Percentiles rank a stretch among this genome's conserved stretches.
Conservation (phyloP, 805 yeast species). For the Barnettozyma populi region DNA sequence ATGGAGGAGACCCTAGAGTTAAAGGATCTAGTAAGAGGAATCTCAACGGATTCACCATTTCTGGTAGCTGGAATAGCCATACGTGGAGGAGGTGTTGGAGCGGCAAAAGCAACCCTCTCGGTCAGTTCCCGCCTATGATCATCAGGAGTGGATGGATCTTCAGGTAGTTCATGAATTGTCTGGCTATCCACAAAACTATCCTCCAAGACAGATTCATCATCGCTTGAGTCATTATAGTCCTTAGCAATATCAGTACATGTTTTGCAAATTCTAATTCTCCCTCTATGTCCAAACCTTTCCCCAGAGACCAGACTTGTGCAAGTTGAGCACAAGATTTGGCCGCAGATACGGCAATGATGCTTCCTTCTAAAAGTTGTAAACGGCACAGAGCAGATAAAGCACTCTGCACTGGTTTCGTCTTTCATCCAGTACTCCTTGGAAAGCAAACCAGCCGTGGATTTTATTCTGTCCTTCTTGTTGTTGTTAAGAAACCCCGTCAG, state of each 20-base stretch:
- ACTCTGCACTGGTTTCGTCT: constrained; percentile 85
- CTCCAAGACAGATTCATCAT: constrained; percentile 44
- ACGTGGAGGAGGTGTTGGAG: constrained; percentile 56
- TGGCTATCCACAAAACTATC: constrained; percentile 24
- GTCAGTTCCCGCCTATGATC: constrained; percentile 13
- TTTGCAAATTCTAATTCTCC: constrained; percentile 71
- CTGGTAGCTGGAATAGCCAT: constrained; percentile 82
- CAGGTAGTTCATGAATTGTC: constrained; percentile 20
- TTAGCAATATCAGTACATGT: constrained; percentile 61
- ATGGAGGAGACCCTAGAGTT: constrained; percentile 22
- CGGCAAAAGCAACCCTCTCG: constrained; percentile 20
- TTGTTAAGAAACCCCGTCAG: constrained; percentile 36
- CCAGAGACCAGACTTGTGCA: constrained; percentile 76
- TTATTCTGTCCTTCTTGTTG: constrained; percentile 21
- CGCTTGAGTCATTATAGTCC: constrained; percentile 70
- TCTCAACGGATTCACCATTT: constrained; percentile 74
- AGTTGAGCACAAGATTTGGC: constrained; percentile 84
- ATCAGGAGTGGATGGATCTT: constrained; percentile 16
- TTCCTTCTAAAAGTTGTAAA: constrained; percentile 85
- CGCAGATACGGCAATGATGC: constrained; percentile 95
- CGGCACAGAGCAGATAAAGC: constrained; percentile 73
- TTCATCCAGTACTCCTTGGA: constrained; percentile 90
- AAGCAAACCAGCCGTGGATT: constrained; percentile 23
- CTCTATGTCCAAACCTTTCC: constrained; percentile 53
- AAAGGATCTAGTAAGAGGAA: constrained; percentile 36